Evolutionary conservation across 2,329 filamentous ascomycete genomes (phyloP).

Genomic region (Diaporthe ilicicola): DNA sequence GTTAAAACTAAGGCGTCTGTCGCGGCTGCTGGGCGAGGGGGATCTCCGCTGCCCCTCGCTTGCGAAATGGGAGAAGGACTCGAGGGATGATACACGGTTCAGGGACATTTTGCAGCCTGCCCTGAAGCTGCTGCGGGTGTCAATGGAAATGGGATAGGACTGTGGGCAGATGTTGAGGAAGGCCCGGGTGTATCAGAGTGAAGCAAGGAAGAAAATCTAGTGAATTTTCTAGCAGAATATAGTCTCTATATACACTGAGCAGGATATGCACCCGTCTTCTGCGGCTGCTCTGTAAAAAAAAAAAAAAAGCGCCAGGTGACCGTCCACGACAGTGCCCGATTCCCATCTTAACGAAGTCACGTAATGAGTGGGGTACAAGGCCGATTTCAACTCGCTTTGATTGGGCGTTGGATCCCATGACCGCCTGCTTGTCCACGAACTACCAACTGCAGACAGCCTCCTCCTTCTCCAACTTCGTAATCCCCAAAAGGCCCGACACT

Average conservation of each 20-base stretch:
- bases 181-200: too few species aligned
- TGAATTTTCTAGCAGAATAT: too few species aligned
- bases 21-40: constrained; percentile 56
- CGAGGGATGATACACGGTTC: constrained; percentile 60
- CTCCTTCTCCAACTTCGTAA: background rate
- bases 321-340: background rate
- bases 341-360: background rate
- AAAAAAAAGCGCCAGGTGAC: constrained; percentile 7
- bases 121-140: constrained; percentile 3
- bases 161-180: background rate
- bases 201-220: background rate
- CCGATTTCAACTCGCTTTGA: background rate
- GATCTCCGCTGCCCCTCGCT: constrained; percentile 50
- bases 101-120: constrained; percentile 54
- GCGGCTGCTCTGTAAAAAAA: constrained; percentile 11
- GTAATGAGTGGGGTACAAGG: background rate
- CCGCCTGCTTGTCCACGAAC: background rate
- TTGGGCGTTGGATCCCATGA: constrained; percentile 14
- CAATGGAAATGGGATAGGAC: background rate
- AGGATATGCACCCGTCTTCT: background rate
- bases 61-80: constrained; percentile 57
- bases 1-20: constrained; percentile 62
- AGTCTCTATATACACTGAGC: background rate
- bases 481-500: background rate
- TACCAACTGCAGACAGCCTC: background rate